Base-by-base conservation (phyloP, 2,329 filamentous ascomycete species). In the Canariomyces notabilis region DNA sequence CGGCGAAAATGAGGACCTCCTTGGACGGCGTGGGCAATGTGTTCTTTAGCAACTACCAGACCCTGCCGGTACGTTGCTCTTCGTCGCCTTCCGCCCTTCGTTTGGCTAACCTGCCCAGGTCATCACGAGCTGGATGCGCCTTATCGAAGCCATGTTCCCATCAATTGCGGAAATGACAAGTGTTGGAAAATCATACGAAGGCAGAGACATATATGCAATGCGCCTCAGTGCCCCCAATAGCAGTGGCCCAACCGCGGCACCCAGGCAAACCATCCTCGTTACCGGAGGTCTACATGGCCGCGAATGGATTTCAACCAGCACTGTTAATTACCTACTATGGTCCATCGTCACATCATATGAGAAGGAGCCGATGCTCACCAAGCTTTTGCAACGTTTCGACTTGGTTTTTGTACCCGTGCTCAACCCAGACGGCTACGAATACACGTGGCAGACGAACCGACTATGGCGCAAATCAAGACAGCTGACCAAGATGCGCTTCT, bases 381-480 rank as follows among this genome's bases (percentile, higher is more conserved):
- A 82, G 50, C 74, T 97, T 7, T 75, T 98, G 4, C 76, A 93
- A 52, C 75, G 85, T 44, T 95, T 91, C 60, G 90, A 97, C 65
- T 82, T 94, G 57, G 75, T 97, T 36, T 85, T 97, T 57, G 77
- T 97, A 19, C 93, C 93, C 0, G 87, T 88, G 0, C 67, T 93
- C 48, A 98, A 98, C 62, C 89, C 91, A 0, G 93, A 98, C 64
- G 93, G 93, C 22, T 94, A 96, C 61, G 84, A 89, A 53, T 96
- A 95, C 66, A 89, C 87, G 1, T 97, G 91, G 91, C 81, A 90
- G 49, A 80, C 80, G 1, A 91, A 98, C 64, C 83, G 93, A 6
- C 73, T 98, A 0, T 98, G 91, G 91, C 85, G 91, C 60, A 98
- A 97, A 69, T 95, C 93, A 48, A 76, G 89, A 39, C 91, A 97